These are phyloP conservation scores for Anthracocystis panici-leucophaei DNA, from an alignment of 1,284 basidiomycete species.

Conservation along the genomic window DNA sequence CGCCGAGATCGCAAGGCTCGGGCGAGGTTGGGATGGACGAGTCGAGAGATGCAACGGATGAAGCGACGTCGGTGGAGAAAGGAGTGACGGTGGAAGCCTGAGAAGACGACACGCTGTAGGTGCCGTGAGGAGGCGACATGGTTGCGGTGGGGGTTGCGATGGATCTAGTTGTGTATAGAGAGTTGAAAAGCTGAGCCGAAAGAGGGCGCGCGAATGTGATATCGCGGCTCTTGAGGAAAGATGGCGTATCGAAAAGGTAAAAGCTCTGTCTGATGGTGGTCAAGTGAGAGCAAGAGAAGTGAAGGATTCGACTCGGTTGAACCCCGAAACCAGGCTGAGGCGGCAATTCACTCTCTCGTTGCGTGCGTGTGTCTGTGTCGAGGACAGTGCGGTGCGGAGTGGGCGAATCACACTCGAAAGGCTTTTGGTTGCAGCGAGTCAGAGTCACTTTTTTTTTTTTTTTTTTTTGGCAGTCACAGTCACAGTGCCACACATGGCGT, in stretches of 20 bases:
- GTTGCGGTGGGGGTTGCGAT: background rate
- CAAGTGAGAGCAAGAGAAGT: too few relatives aligned
- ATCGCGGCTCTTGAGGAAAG: slow-evolving; percentile 30
- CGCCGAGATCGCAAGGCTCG: slow-evolving; percentile 45
- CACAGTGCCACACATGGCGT: slow-evolving; percentile 13
- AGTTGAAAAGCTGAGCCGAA: slow-evolving; percentile 11
- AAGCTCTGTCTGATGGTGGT: slow-evolving; percentile 1
- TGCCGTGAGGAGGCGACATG: slow-evolving; percentile 33
- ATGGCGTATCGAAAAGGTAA: slow-evolving; percentile 1
- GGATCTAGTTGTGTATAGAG: background rate
- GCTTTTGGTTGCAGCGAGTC: background rate
- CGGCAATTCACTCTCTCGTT: background rate
- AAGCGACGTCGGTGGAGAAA: slow-evolving; percentile 40
- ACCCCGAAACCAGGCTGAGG: background rate
- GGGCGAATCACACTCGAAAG: slow-evolving; percentile 5
- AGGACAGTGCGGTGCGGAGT: slow-evolving; percentile 1
- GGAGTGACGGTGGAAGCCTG: slow-evolving; percentile 50
- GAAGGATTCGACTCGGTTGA: background rate
- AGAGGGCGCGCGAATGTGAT: slow-evolving; percentile 12
- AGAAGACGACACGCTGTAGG: slow-evolving; percentile 42
- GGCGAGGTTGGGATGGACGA: slow-evolving; percentile 53
- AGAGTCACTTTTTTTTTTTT: background rate
- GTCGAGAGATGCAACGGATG: slow-evolving; percentile 50
- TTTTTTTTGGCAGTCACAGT: background rate
- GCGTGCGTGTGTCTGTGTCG: background rate